Percentiles rank a stretch among this genome's conserved stretches.
Conservation (phyloP, 225 moss, liverwort and hornwort genomes). For the Pleurozium schreberi region DNA sequence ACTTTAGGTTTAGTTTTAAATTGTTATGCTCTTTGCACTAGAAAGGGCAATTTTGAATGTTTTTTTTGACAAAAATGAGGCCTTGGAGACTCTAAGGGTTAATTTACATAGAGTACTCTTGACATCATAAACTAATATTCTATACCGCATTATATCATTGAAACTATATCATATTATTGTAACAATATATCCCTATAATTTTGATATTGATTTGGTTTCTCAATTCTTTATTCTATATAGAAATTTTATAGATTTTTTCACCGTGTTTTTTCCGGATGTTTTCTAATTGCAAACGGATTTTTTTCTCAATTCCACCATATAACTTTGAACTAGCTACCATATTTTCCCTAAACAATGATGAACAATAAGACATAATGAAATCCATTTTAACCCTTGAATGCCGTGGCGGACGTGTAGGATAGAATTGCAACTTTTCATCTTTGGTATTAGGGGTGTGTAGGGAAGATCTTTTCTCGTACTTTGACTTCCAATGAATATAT, state of each 20-base stretch:
- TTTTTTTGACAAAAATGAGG: neutral
- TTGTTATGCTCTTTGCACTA: neutral
- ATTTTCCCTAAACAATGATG: too few relatives aligned
- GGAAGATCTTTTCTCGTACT: too few relatives aligned
- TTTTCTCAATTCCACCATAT: neutral
- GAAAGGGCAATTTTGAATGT: neutral
- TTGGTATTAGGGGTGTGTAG: too few relatives aligned
- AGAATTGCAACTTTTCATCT: too few relatives aligned
- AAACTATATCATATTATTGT: too few relatives aligned
- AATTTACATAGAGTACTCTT: neutral
- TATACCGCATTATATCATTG: neutral
- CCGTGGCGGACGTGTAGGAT: too few relatives aligned
- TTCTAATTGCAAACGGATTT: neutral
- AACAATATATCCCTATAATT: neutral
- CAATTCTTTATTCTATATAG: neutral
- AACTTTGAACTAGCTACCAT: neutral
- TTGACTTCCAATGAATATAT: too few relatives aligned
- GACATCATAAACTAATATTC: neutral
- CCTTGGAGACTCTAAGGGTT: rapidly evolving
- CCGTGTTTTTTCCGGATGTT: neutral
- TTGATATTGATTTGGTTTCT: rapidly evolving
- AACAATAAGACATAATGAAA: neutral
- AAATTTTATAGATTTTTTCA: neutral
- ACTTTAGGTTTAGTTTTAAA: neutral
- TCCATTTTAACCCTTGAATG: too few relatives aligned